A percentile compares a stretch with the other conserved stretches of the same genome.
Evolutionary conservation across 1,284 basidiomycete genomes (phyloP).

Genomic region (Rhodotorula sp.): DNA sequence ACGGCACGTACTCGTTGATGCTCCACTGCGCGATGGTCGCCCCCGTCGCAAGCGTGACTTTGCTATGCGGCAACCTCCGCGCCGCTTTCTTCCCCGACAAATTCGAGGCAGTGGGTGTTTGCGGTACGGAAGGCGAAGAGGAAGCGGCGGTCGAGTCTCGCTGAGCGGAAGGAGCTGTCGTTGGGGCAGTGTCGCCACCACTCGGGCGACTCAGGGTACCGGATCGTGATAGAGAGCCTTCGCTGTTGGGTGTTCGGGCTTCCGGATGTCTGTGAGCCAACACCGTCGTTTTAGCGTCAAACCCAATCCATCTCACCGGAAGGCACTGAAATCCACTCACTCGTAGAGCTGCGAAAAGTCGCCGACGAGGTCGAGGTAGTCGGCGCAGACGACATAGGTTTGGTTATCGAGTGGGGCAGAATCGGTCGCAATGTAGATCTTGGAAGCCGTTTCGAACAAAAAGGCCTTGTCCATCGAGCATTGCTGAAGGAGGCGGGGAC

Average conservation of each 20-base stretch:
- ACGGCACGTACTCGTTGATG: constrained; percentile 29
- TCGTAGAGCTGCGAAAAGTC: constrained; percentile 58
- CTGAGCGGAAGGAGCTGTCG: not conserved
- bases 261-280: constrained; percentile 13
- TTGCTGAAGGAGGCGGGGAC: constrained; percentile 56
- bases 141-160: not conserved
- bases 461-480: constrained; percentile 89
- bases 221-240: constrained; percentile 15
- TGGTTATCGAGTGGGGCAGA: constrained; percentile 85
- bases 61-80: constrained; percentile 25
- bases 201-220: constrained; percentile 8
- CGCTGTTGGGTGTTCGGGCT: not conserved
- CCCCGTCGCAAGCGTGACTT: constrained; percentile 34
- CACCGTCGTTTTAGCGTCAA: no score
- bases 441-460: constrained; percentile 80
- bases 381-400: constrained; percentile 82
- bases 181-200: not conserved
- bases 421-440: constrained; percentile 88
- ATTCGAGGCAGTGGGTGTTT: not conserved
- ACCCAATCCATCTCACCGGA: not conserved
- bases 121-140: not conserved
- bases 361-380: constrained; percentile 84
- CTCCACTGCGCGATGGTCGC: constrained; percentile 41
- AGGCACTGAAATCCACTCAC: constrained; percentile 16
- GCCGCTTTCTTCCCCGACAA: not conserved